Percentiles rank a stretch among this genome's conserved stretches.
phyloP scores from a whole-genome alignment of 2,329 filamentous ascomycete species.

The Aureobasidium sp. region DNA sequence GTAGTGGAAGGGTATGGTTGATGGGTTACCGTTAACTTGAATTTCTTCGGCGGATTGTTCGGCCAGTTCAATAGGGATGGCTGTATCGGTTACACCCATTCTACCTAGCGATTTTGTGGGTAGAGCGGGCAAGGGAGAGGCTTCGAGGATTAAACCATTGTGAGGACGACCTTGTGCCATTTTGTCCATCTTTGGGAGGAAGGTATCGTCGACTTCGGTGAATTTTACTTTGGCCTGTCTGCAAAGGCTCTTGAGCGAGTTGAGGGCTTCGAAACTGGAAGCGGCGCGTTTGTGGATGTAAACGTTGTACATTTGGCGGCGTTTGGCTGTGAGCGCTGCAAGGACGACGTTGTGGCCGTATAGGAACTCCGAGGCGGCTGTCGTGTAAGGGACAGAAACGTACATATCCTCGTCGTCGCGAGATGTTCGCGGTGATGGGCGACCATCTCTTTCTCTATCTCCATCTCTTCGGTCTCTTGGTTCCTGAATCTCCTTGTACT shows the following conservation, averaged over 20 bases:
- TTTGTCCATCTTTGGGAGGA: constrained; percentile 76
- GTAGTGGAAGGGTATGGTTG: constrained; percentile 31
- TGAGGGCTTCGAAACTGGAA: not conserved
- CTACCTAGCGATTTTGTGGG: constrained; percentile 36
- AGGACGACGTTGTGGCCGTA: constrained; percentile 87
- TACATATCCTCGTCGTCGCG: constrained; percentile 2
- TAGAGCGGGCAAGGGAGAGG: constrained; percentile 78
- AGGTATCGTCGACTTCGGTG: constrained; percentile 66
- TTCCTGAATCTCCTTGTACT: constrained; percentile 13
- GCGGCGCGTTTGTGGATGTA: constrained; percentile 63
- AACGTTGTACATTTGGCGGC: constrained; percentile 83
- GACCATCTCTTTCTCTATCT: constrained; percentile 8
- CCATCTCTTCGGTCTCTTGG: not conserved
- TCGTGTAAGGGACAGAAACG: constrained; percentile 72
- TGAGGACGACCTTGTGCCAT: constrained; percentile 87
- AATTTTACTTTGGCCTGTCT: constrained; percentile 47
- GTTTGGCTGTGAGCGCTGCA: constrained; percentile 75
- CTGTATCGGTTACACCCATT: constrained; percentile 36
- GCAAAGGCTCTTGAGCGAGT: constrained; percentile 28
- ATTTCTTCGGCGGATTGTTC: constrained; percentile 78
- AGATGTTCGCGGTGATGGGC: not conserved
- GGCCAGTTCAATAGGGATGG: constrained; percentile 67
- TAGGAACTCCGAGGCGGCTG: constrained; percentile 90
- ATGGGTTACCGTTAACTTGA: constrained; percentile 71
- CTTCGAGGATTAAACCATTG: constrained; percentile 90